Conservation (phyloP, 2,329 filamentous ascomycete genomes). For the Akanthomyces dipterigenus region DNA sequence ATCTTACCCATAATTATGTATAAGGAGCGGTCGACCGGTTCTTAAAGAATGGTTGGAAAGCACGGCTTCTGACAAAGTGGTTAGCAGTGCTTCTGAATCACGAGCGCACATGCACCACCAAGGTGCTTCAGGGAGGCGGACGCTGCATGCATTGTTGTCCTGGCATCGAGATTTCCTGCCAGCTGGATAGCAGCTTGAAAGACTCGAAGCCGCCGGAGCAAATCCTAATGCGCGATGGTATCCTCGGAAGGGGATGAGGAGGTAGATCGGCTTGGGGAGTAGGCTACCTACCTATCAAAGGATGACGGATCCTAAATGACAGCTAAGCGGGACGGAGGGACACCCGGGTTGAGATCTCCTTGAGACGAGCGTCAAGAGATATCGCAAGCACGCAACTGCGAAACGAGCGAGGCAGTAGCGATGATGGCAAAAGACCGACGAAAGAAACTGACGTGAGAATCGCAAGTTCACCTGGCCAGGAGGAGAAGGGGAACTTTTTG, state of each 20-base stretch:
- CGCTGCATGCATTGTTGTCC: neutral
- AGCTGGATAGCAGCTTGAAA: neutral
- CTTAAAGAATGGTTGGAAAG: slow-evolving; percentile 25
- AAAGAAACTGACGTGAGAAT: slow-evolving; percentile 19
- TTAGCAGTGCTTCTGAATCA: slow-evolving; percentile 4
- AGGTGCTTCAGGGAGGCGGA: neutral
- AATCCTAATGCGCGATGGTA: slow-evolving; percentile 1
- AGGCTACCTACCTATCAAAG: slow-evolving; percentile 9
- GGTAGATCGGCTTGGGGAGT: neutral
- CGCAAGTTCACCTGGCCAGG: slow-evolving; percentile 13
- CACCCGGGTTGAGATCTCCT: neutral
- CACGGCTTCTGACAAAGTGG: slow-evolving; percentile 18
- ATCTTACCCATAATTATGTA: slow-evolving; percentile 37
- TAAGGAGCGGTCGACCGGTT: slow-evolving; percentile 30
- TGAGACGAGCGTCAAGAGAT: slow-evolving; percentile 4
- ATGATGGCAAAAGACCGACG: slow-evolving; percentile 25
- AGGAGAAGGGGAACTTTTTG: slow-evolving; percentile 21
- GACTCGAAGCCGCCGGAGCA: neutral
- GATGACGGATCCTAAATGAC: slow-evolving; percentile 8
- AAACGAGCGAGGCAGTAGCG: slow-evolving; percentile 29
- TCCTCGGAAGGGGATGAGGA: neutral
- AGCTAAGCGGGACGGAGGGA: neutral
- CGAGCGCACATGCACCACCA: neutral
- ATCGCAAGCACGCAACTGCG: slow-evolving; percentile 13
- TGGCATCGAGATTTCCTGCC: neutral